Percentiles rank a stretch among this genome's conserved stretches.
These are phyloP conservation scores for Dictyostelium capitatum DNA, from an alignment of 78 protist species.

Conservation along the genomic window DNA sequence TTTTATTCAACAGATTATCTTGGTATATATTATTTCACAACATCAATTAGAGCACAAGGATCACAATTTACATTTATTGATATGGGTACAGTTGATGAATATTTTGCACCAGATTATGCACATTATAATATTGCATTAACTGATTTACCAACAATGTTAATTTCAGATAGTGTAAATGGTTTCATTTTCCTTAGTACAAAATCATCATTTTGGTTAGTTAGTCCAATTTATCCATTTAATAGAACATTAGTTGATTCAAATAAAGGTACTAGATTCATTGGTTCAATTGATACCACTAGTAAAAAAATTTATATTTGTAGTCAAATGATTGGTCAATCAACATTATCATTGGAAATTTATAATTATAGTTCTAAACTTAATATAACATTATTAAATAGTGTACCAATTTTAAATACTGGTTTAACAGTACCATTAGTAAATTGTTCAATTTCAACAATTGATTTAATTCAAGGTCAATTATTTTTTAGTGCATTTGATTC, in stretches of 20 bases:
- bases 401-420: neutral
- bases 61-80: too few relatives aligned
- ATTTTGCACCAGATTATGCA: too few relatives aligned
- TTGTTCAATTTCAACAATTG: neutral
- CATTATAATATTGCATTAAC: neutral
- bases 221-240: neutral
- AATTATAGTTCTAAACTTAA: neutral
- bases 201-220: neutral
- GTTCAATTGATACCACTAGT: neutral
- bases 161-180: neutral
- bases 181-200: neutral
- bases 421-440: neutral
- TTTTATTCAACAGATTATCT: too few relatives aligned
- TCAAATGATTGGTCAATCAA: neutral
- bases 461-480: constrained; percentile 12
- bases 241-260: neutral
- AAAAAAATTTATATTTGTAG: neutral
- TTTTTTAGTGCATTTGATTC: neutral
- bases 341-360: neutral
- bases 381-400: neutral
- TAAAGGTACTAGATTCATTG: constrained; percentile 6
- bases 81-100: too few relatives aligned
- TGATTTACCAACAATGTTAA: neutral
- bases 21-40: too few relatives aligned
- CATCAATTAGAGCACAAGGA: too few relatives aligned